Conservation (phyloP, 2,329 filamentous ascomycete genomes). For the Pseudogymnoascus sp. region DNA sequence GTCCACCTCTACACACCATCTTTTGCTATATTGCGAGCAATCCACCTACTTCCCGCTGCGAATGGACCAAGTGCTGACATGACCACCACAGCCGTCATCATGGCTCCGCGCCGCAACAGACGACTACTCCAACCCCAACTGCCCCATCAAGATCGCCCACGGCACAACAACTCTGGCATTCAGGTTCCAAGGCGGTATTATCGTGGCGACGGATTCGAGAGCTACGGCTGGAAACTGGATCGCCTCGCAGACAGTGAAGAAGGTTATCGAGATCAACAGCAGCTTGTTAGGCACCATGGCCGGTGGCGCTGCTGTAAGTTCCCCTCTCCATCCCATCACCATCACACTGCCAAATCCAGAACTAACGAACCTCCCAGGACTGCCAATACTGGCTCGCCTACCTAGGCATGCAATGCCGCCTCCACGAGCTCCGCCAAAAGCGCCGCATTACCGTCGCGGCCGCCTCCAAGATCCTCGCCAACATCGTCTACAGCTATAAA, state of each 20-base stretch:
- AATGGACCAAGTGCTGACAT: constrained; percentile 11
- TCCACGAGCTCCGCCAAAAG: constrained; percentile 99
- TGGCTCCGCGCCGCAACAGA: constrained; percentile 97
- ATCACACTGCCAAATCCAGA: not conserved
- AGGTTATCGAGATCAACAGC: constrained; percentile 98
- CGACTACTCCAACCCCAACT: constrained; percentile 91
- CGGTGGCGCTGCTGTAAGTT: constrained; percentile 77
- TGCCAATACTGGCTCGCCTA: constrained; percentile 99
- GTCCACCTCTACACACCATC: constrained; percentile 26
- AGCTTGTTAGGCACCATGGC: constrained; percentile 95
- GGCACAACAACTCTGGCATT: constrained; percentile 97
- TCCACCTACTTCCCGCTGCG: not conserved
- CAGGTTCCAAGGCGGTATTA: constrained; percentile 96
- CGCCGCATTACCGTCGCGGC: constrained; percentile 95
- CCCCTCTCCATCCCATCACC: not conserved
- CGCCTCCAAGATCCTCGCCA: constrained; percentile 95
- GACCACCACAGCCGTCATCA: constrained; percentile 60
- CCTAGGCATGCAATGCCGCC: constrained; percentile 96
- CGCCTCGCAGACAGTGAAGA: constrained; percentile 98
- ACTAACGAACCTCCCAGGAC: constrained; percentile 46
- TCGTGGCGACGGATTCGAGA: constrained; percentile 94
- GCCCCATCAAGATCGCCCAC: constrained; percentile 98
- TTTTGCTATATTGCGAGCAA: not conserved
- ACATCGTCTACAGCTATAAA: constrained; percentile 98
- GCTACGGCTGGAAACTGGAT: constrained; percentile 99